A percentile compares a stretch with the other conserved stretches of the same genome.
Conservation (phyloP, 768 basidiomycete genomes). For the Lactifluus echinatus region DNA sequence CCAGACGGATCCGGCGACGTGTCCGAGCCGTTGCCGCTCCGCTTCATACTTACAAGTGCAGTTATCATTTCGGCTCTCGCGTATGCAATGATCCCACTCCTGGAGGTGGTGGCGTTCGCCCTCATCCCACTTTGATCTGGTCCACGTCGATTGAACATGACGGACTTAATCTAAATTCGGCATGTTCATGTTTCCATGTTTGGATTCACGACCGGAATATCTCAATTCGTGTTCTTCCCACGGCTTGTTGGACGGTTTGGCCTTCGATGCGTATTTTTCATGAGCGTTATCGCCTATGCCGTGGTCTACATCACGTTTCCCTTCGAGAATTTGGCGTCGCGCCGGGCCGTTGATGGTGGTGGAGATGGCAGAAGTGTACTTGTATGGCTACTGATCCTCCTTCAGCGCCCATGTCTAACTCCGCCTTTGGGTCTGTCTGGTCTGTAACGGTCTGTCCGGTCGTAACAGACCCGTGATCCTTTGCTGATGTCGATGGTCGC, state of each 20-base stretch:
- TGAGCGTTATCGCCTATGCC: constrained; percentile 21
- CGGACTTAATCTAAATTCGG: constrained; percentile 31
- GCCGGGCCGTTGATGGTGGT: neutral
- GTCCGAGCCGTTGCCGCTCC: too few species aligned
- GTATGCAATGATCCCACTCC: constrained; percentile 35
- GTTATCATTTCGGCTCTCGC: constrained; percentile 32
- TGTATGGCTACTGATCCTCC: neutral
- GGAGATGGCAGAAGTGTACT: neutral
- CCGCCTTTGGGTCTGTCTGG: too few species aligned
- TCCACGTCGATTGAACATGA: constrained; percentile 35
- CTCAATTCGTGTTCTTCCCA: constrained; percentile 33
- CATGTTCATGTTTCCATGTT: constrained; percentile 27
- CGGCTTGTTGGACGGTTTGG: constrained; percentile 29
- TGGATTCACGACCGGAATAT: constrained; percentile 30
- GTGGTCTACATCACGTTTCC: constrained; percentile 25
- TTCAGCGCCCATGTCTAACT: too few species aligned
- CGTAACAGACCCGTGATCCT: too few species aligned
- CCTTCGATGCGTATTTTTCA: constrained; percentile 27
- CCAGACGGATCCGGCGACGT: neutral
- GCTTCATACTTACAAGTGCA: too few species aligned
- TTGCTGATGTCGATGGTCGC: too few species aligned
- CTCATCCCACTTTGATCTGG: constrained; percentile 38
- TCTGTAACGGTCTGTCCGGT: neutral
- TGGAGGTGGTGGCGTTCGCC: constrained; percentile 32
- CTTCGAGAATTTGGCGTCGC: constrained; percentile 1